Evolutionary conservation across 768 basidiomycete species (phyloP), one percentile per base, ranked within the genome.

Genomic region (Arthromyces matolae): DNA sequence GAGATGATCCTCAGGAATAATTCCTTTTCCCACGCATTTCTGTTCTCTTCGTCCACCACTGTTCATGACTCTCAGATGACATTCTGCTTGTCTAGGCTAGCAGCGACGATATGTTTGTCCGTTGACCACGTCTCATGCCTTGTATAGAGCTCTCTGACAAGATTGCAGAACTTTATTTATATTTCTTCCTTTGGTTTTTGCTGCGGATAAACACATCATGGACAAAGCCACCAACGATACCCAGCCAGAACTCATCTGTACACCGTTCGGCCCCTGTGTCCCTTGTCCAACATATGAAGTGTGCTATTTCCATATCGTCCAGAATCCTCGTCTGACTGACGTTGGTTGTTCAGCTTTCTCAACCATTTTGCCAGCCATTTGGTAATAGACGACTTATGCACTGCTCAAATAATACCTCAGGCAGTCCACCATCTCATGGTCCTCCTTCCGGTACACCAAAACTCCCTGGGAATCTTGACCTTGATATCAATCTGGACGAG

Each of bases 351-450:
- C 53, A 94, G 92, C 71, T 89, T 27, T 71, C 83, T 58, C 81
- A 93, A 70, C 93, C 93, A 2, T 95, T 88, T 66, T 97, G 93
- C 68, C 83, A 89, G 60, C 93, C 94, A n/a, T 95, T 93, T 61
- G 94, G 94, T 42, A 94, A 94, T 67, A 82, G 94, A 19, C 83
- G 89, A 16, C 77, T 93, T 32, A 76, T 94, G 72, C 93, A 93
- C 62, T 97, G 93, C 51, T 60, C 79, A 27, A 78, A 76, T 54
- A 56, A 64, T 40, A 67, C 59, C 38, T 64, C 66, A 28, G 18
- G 52, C 13, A 31, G 31, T 14, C 50, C 49, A 41, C 65, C 58
- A 13, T 53, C 59, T 31, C 52, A 60, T 50, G 50, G 24, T 27
- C 28, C 45, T 20, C 52, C 44, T 10, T 45, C 34, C 34, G 32